Evolutionary conservation across 73 alveolate genomes (phyloP).

Genomic region (Paramecium primaurelia): DNA sequence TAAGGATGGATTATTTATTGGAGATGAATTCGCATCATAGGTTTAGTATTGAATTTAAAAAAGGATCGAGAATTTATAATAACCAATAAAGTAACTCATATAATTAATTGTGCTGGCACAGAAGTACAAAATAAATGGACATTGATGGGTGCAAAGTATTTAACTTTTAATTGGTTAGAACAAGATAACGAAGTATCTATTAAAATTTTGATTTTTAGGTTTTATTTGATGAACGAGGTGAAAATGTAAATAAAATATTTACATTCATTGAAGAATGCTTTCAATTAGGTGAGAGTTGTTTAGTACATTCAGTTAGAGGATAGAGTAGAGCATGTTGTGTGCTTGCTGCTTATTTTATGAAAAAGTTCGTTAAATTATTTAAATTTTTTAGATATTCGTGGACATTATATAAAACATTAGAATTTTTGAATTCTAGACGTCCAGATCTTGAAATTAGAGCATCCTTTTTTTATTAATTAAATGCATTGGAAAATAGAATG

Average conservation of each 20-base stretch:
- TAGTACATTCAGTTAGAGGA: conserved; percentile 98
- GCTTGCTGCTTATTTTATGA: conserved; percentile 91
- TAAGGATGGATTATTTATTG: conserved; percentile 86
- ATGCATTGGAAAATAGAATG: conserved; percentile 75
- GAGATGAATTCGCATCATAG: conserved; percentile 86
- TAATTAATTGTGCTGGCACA: conserved; percentile 94
- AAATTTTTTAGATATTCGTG: conserved; percentile 62
- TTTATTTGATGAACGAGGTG: conserved; percentile 91
- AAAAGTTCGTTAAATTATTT: conserved; percentile 69
- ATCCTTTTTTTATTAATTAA: conserved; percentile 67
- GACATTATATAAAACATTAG: conserved; percentile 87
- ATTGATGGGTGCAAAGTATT: conserved; percentile 90
- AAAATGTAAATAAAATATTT: conserved; percentile 87
- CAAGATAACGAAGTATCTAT: conserved; percentile 76
- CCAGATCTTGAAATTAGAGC: conserved; percentile 87
- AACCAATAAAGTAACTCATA: conserved; percentile 95
- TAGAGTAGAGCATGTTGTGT: conserved; percentile 93
- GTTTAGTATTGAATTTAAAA: conserved; percentile 28
- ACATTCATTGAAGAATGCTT: conserved; percentile 93
- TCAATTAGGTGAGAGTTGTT: conserved; percentile 91
- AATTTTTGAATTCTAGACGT: conserved; percentile 86
- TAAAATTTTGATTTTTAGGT: conserved; percentile 60
- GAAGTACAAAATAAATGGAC: conserved; percentile 93
- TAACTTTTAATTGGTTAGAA: conserved; percentile 92
- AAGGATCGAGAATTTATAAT: conserved; percentile 92